These are phyloP conservation scores for Gossypioides kirkii DNA, from an alignment of 345 rosid species.

Conservation along the genomic window DNA sequence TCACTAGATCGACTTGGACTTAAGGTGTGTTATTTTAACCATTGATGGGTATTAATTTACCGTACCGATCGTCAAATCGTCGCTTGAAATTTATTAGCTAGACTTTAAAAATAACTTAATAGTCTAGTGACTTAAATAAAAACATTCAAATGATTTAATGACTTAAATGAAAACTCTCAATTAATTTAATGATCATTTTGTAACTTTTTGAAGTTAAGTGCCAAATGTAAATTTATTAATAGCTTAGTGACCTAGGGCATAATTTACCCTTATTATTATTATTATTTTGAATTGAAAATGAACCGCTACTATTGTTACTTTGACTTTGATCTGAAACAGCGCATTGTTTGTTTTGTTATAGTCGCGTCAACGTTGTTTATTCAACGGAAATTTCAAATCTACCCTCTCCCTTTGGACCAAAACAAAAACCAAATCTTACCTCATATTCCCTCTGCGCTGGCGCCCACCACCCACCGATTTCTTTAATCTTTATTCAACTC, in stretches of 20 bases:
- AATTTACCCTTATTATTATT: too few relatives aligned
- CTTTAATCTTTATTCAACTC: not conserved
- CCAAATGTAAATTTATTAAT: too few relatives aligned
- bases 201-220: fast-evolving
- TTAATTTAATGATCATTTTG: too few relatives aligned
- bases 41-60: too few relatives aligned
- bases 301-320: not conserved
- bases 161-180: too few relatives aligned
- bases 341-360: not conserved
- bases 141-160: too few relatives aligned
- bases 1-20: too few relatives aligned
- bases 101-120: too few relatives aligned
- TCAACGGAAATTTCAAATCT: conserved; percentile 8
- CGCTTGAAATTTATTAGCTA: fast-evolving
- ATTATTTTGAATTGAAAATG: not conserved
- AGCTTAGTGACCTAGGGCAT: fast-evolving
- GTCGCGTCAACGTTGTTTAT: conserved; percentile 9
- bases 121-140: too few relatives aligned
- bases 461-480: conserved; percentile 18
- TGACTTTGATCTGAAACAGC: not conserved
- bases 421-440: not conserved
- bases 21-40: too few relatives aligned
- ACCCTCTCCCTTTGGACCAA: not conserved
- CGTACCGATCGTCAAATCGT: too few relatives aligned
- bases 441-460: conserved; percentile 6